Conservation (phyloP, 2,329 filamentous ascomycete species). For the Podosphaera aphanis region DNA sequence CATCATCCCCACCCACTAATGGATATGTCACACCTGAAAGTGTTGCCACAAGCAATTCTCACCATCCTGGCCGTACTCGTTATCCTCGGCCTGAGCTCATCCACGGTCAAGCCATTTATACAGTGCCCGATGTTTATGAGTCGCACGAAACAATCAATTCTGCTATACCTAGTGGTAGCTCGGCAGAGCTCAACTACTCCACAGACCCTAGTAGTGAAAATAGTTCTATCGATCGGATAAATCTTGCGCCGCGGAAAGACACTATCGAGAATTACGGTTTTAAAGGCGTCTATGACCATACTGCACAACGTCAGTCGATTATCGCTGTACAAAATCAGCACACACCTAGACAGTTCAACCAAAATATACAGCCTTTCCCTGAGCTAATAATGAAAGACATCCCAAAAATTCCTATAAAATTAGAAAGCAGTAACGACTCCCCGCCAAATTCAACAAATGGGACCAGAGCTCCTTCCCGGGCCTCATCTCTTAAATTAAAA, state of each 20-base stretch:
- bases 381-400: conserved; percentile 10
- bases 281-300: conserved; percentile 19
- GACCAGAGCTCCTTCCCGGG: too few relatives aligned
- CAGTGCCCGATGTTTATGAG: conserved; percentile 11
- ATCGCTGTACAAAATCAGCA: conserved; percentile 16
- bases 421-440: conserved; percentile 8
- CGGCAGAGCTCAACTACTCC: conserved; percentile 53
- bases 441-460: too few relatives aligned
- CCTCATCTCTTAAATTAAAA: conserved; percentile 38
- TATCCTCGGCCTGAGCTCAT: conserved; percentile 15
- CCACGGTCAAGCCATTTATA: conserved; percentile 12
- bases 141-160: conserved; percentile 76
- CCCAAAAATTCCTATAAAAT: conserved; percentile 12
- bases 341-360: conserved; percentile 7
- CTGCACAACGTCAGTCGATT: conserved; percentile 19
- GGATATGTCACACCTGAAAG: conserved; percentile 16
- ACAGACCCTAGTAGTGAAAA: conserved; percentile 82
- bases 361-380: conserved; percentile 7
- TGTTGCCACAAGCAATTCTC: conserved; percentile 12
- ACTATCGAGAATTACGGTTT: conserved; percentile 43
- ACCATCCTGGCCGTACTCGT: conserved; percentile 14
- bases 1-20: not conserved
- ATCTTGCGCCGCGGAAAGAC: conserved; percentile 31
- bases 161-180: conserved; percentile 44
- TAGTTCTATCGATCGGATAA: conserved; percentile 60